phyloP scores from a whole-genome alignment of 2,329 filamentous ascomycete genomes.

The Pseudogymnoascus sp. region DNA sequence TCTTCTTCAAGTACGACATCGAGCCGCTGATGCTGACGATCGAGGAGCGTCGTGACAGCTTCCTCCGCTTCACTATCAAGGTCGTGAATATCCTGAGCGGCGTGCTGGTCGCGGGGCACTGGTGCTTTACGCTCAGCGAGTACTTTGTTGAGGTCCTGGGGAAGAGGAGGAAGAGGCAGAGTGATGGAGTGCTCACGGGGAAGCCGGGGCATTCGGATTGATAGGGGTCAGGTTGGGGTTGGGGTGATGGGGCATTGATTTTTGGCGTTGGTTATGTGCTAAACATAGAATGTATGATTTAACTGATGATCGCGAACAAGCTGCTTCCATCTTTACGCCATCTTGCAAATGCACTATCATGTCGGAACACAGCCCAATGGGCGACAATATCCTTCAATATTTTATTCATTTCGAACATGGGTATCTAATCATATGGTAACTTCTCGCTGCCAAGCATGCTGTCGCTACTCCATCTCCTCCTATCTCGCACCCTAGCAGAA shows the following conservation, averaged over 20 bases:
- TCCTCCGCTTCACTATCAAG: conserved; percentile 70
- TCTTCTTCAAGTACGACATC: conserved; percentile 99
- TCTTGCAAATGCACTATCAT: neutral
- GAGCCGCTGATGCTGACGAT: conserved; percentile 88
- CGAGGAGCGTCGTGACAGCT: conserved; percentile 69
- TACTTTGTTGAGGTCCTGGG: conserved; percentile 59
- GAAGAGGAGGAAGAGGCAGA: conserved; percentile 25
- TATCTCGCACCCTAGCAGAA: neutral
- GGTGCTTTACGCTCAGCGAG: conserved; percentile 79
- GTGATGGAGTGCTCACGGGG: conserved; percentile 32
- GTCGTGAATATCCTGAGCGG: conserved; percentile 87
- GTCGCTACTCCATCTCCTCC: neutral
- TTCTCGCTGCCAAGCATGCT: neutral
- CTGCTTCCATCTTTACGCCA: neutral
- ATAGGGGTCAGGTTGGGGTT: conserved; percentile 13
- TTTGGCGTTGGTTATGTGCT: conserved; percentile 7
- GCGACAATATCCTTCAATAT: neutral
- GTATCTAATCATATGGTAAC: conserved; percentile 4
- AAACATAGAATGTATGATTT: conserved; percentile 8
- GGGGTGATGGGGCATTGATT: neutral
- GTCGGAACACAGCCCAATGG: neutral
- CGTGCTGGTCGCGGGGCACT: conserved; percentile 87
- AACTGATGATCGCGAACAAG: neutral
- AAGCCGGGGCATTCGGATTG: conserved; percentile 25
- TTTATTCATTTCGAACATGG: conserved; percentile 3